phyloP scores from a whole-genome alignment of 805 yeast genomes.

The Saccharomyces kudriavzevii region DNA sequence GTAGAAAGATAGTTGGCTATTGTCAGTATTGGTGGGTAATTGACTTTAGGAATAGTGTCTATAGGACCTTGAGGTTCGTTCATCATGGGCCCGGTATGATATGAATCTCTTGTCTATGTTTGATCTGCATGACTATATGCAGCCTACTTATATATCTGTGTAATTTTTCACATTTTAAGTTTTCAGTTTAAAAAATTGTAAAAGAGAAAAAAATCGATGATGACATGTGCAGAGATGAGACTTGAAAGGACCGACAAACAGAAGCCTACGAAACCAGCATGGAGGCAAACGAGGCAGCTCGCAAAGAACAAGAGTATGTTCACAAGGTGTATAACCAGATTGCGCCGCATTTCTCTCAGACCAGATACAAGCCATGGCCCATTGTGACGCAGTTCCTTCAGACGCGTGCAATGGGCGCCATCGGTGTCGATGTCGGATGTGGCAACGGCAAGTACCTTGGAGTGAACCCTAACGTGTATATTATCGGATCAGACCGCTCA shows the following conservation, averaged over 20 bases:
- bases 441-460: constrained; percentile 91
- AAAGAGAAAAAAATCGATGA: background rate
- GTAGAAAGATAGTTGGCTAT: constrained; percentile 23
- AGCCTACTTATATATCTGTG: background rate
- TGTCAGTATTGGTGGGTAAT: constrained; percentile 25
- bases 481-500: constrained; percentile 71
- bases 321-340: constrained; percentile 91
- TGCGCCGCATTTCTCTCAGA: constrained; percentile 86
- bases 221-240: background rate
- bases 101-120: background rate
- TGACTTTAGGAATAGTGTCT: constrained; percentile 23
- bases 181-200: background rate
- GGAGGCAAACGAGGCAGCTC: constrained; percentile 33
- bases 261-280: background rate
- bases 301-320: constrained; percentile 68
- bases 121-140: background rate
- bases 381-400: constrained; percentile 67
- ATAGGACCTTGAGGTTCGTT: constrained; percentile 28
- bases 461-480: constrained; percentile 56
- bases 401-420: constrained; percentile 40
- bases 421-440: constrained; percentile 93
- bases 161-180: background rate
- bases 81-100: constrained; percentile 5
- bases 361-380: constrained; percentile 96
- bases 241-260: background rate